Percentiles rank a stretch among this genome's conserved stretches.
Evolutionary conservation across 495 filamentous ascomycete species (phyloP).

Genomic region (Talaromyces stipitatus): DNA sequence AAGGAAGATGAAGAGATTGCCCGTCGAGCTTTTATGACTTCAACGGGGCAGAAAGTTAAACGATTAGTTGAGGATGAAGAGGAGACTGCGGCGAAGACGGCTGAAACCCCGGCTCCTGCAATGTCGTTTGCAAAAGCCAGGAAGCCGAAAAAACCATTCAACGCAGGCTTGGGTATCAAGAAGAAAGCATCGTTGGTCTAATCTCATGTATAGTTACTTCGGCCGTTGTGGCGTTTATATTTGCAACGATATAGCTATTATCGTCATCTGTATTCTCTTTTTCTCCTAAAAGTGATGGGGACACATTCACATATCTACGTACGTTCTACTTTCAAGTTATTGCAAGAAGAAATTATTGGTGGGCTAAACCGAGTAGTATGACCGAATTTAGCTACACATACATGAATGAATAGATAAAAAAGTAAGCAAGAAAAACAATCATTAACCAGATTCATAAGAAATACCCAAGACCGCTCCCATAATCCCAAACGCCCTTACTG

Average conservation of each 20-base stretch:
- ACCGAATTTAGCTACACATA: background rate
- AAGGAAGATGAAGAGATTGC: slow-evolving; percentile 84
- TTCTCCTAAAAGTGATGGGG: too few relatives aligned
- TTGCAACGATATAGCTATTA: background rate
- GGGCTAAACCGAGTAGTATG: background rate
- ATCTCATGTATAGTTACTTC: slow-evolving; percentile 3
- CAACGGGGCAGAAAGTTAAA: slow-evolving; percentile 45
- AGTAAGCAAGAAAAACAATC: background rate
- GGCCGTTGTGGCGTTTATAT: background rate
- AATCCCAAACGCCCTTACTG: background rate
- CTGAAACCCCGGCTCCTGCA: slow-evolving; percentile 41
- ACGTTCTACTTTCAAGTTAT: background rate
- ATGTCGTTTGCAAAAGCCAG: slow-evolving; percentile 68
- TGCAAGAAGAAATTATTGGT: background rate
- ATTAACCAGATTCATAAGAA: background rate
- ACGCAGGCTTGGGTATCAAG: slow-evolving; percentile 76
- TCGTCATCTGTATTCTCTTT: too few relatives aligned
- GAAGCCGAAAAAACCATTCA: slow-evolving; percentile 76
- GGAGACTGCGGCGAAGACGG: slow-evolving; percentile 17
- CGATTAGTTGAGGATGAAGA: slow-evolving; percentile 41
- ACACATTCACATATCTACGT: too few relatives aligned
- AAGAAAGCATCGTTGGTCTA: slow-evolving; percentile 60
- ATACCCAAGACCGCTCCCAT: background rate
- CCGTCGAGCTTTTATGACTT: slow-evolving; percentile 65
- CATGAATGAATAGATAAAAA: background rate